Conservation (phyloP, 2,329 filamentous ascomycete species). For the Pyrenophora seminiperda region DNA sequence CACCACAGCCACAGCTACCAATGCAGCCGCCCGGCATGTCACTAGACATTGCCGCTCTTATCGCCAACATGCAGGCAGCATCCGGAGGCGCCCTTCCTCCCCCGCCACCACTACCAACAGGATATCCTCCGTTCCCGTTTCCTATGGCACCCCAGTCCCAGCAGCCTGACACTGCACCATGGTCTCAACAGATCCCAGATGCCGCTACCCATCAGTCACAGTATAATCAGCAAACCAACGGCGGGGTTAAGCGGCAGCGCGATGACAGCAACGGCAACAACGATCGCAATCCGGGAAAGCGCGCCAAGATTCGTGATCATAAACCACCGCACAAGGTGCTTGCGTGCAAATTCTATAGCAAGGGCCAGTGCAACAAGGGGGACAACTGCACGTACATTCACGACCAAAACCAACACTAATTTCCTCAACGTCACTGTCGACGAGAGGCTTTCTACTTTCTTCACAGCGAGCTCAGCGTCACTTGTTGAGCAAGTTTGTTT, state of each 20-base stretch:
- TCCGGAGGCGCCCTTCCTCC: constrained; percentile 25
- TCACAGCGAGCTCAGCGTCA: constrained; percentile 6
- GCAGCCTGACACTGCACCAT: constrained; percentile 16
- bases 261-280: constrained; percentile 38
- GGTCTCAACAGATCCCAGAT: constrained; percentile 23
- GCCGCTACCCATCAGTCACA: constrained; percentile 17
- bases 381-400: constrained; percentile 77
- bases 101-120: constrained; percentile 32
- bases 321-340: constrained; percentile 47
- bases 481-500: not conserved
- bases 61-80: constrained; percentile 32
- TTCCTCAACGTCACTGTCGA: no score
- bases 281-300: constrained; percentile 60
- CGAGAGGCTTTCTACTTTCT: no score
- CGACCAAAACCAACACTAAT: constrained; percentile 48
- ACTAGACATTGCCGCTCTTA: constrained; percentile 30
- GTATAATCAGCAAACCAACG: constrained; percentile 37
- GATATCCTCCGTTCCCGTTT: constrained; percentile 25
- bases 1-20: constrained; percentile 18
- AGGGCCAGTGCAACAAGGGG: constrained; percentile 74
- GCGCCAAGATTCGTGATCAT: constrained; percentile 27
- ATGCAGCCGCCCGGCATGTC: constrained; percentile 21
- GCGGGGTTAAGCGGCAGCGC: constrained; percentile 44
- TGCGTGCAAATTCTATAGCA: constrained; percentile 71
- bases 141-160: constrained; percentile 15